phyloP scores from a whole-genome alignment of 208 protist species.

The Acanthamoeba polyphaga region DNA sequence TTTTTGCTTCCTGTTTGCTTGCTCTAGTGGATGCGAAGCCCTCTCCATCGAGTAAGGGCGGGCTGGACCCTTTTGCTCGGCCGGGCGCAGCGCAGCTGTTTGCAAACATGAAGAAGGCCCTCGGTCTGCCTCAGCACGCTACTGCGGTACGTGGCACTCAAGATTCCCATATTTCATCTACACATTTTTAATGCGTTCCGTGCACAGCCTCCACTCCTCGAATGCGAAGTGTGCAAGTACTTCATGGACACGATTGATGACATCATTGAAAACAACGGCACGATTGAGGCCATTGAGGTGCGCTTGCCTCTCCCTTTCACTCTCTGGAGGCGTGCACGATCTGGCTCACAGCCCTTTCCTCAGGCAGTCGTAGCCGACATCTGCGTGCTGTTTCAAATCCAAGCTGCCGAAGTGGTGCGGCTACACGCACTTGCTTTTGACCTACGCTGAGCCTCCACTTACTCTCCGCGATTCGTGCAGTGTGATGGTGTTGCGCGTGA shows the following conservation, averaged over 20 bases:
- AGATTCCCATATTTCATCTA: neutral
- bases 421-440: neutral
- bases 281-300: neutral
- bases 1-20: neutral
- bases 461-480: neutral
- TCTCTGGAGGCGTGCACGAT: neutral
- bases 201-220: neutral
- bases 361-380: constrained; percentile 5
- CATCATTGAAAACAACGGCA: constrained; percentile 14
- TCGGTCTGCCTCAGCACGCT: neutral
- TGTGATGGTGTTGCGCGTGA: constrained; percentile 27
- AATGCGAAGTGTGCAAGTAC: constrained; percentile 63
- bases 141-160: neutral
- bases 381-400: constrained; percentile 31
- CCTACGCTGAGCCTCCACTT: neutral
- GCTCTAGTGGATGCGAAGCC: too few relatives aligned
- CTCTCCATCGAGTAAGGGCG: too few relatives aligned
- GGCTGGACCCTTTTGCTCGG: neutral
- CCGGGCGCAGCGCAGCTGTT: neutral
- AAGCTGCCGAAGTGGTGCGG: constrained; percentile 10
- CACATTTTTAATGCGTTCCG: neutral
- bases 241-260: constrained; percentile 11
- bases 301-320: neutral
- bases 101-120: neutral
- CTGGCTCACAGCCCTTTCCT: neutral